Conservation (phyloP, 768 basidiomycete genomes). For the Pisolithus sp. region DNA sequence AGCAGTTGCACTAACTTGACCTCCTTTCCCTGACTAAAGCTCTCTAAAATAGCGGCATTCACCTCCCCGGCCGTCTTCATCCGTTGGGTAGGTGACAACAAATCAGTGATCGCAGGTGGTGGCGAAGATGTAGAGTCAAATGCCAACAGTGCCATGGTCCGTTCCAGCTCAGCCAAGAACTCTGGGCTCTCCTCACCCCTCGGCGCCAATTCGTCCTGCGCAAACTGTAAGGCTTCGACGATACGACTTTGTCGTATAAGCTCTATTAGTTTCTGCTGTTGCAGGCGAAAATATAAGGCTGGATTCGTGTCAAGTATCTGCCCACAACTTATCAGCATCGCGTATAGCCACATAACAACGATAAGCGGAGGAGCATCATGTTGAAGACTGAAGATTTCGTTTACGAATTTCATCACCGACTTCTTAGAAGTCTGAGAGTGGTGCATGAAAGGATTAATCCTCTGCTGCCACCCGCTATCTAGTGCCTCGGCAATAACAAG, state of each 20-base stretch:
- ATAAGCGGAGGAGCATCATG: slow-evolving; percentile 49
- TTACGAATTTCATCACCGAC: slow-evolving; percentile 78
- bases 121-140: slow-evolving; percentile 56
- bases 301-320: slow-evolving; percentile 97
- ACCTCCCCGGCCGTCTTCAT: slow-evolving; percentile 94
- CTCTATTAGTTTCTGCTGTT: slow-evolving; percentile 95
- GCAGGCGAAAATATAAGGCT: slow-evolving; percentile 87
- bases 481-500: slow-evolving; percentile 9
- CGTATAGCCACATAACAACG: neutral
- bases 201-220: slow-evolving; percentile 89
- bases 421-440: slow-evolving; percentile 78
- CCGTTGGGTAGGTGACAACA: slow-evolving; percentile 81
- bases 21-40: slow-evolving; percentile 86
- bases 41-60: slow-evolving; percentile 92
- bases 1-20: slow-evolving; percentile 82
- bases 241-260: slow-evolving; percentile 80
- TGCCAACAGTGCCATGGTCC: slow-evolving; percentile 89
- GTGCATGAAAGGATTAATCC: slow-evolving; percentile 98
- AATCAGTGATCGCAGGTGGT: slow-evolving; percentile 63
- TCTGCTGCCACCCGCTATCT: slow-evolving; percentile 28
- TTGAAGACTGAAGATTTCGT: slow-evolving; percentile 96
- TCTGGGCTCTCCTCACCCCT: slow-evolving; percentile 93
- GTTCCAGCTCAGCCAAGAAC: slow-evolving; percentile 86
- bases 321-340: slow-evolving; percentile 19
- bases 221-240: slow-evolving; percentile 79